These are phyloP conservation scores for Hansenula anomala DNA, from an alignment of 1,139 yeast species.

Conservation along the genomic window DNA sequence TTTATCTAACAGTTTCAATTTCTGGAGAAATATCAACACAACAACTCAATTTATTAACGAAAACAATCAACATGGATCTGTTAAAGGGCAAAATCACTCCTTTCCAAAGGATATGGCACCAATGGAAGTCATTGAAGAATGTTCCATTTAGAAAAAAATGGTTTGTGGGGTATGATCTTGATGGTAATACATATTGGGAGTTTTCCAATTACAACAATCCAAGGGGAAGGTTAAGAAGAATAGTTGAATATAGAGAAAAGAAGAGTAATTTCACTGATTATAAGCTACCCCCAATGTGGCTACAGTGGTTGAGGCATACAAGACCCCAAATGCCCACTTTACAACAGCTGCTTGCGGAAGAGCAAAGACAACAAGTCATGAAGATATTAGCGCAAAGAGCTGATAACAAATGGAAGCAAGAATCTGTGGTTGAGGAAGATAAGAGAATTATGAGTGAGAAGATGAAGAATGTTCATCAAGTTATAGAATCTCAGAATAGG, in stretches of 20 bases:
- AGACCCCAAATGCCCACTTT: conserved; percentile 57
- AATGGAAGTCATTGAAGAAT: conserved; percentile 56
- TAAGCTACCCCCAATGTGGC: conserved; percentile 63
- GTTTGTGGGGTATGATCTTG: conserved; percentile 57
- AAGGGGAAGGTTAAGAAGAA: conserved; percentile 23
- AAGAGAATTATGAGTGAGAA: conserved; percentile 10
- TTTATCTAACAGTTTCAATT: too few species aligned
- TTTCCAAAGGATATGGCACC: conserved; percentile 40
- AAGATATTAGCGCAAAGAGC: conserved; percentile 55
- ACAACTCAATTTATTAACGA: too few species aligned
- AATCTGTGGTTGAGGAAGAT: conserved; percentile 18
- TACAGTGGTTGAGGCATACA: conserved; percentile 72
- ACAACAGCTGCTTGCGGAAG: conserved; percentile 56
- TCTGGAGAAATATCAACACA: too few species aligned
- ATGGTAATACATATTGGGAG: conserved; percentile 86
- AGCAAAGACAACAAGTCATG: conserved; percentile 49
- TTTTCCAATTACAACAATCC: conserved; percentile 39
- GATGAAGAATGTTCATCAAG: conserved; percentile 6
- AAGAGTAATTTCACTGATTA: conserved; percentile 32
- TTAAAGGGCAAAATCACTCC: conserved; percentile 30
- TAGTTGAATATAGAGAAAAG: conserved; percentile 32
- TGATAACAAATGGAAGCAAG: conserved; percentile 52
- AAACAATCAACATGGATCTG: too few species aligned
- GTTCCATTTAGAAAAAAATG: conserved; percentile 59
- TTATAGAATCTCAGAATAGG: neutral